Base-by-base conservation (phyloP, 768 basidiomycete genomes). In the Xerocomus potaroensis region DNA sequence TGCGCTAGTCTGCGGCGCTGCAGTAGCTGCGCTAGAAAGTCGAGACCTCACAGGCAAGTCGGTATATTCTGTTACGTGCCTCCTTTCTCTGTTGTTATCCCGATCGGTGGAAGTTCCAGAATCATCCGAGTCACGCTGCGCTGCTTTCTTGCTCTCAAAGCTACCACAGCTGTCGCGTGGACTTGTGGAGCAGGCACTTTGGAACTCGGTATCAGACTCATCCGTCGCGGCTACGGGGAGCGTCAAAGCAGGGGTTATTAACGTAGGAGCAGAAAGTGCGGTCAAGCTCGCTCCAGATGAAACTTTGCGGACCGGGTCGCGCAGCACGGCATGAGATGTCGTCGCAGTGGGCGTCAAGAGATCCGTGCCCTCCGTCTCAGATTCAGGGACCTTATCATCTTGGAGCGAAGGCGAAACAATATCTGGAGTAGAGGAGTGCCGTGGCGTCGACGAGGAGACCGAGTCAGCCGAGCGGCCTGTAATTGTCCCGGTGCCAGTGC, bases 161-260 rank as follows among this genome's bases (percentile, higher is more conserved):
- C 77, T 78, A 33, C 73, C 77, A 53, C 79, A 81, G 59, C 84
- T 87, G 36, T 70, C 77, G 1, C 84, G 78, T 11, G 87, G 85
- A 58, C 85, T 87, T 3, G 78, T 68, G 5, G 87, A 89, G 64
- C 86, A 89, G 27, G 89, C 89, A 53, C 88, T 91, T 67, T 90
- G 87, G 64, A 91, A 91, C 58, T 91, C 89, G 22, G 84, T 84
- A 56, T 89, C 87, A 18, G 86, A 87, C 55, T 87, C 87, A 48
- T 88, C 86, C 8, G 84, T 79, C 26, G 75, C 69, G 22, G 65
- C 62, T 30, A 67, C 58, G 19, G 61, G 53, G 2, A 63, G 58
- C 0, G 70, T 63, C 48, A 69, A 54, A 22, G 66, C 62, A 32
- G 69, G 71, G 9, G 68, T 72, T 47, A 63, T 64, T 6, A 45